phyloP scores from a whole-genome alignment of 1,139 yeast genomes.

The Hanseniaspora uvarum region DNA sequence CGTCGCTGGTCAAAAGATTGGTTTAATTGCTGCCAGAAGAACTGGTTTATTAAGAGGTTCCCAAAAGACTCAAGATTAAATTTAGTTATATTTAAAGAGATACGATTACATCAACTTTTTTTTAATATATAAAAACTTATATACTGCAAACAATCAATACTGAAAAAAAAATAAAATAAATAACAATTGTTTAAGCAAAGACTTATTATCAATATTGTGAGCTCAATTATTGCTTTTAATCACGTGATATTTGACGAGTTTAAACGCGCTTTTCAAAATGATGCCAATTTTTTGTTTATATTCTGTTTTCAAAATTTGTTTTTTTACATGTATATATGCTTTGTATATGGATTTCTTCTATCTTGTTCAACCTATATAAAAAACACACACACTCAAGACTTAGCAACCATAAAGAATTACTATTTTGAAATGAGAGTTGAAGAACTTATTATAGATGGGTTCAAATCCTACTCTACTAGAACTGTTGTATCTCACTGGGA shows the following conservation, averaged over 20 bases:
- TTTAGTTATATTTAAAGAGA: conserved; percentile 22
- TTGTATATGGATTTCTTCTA: neutral
- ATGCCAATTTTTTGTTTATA: neutral
- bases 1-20: conserved; percentile 99
- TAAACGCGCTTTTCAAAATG: neutral
- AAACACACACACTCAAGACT: neutral
- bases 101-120: neutral
- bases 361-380: neutral
- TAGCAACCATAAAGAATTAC: neutral
- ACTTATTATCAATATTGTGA: no score
- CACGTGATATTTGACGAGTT: neutral
- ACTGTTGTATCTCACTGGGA: conserved; percentile 96
- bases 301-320: neutral
- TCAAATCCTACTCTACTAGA: conserved; percentile 94
- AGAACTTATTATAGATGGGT: conserved; percentile 92
- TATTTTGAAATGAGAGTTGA: conserved; percentile 67
- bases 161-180: conserved; percentile 11
- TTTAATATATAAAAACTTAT: conserved; percentile 10
- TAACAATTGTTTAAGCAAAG: neutral
- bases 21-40: conserved; percentile 99
- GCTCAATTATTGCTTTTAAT: no score
- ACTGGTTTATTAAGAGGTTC: conserved; percentile 99
- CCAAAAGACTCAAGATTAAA: conserved; percentile 84
- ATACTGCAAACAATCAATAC: conserved; percentile 18
- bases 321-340: neutral